phyloP scores from a whole-genome alignment of 2,329 filamentous ascomycete genomes.

The Diaporthe batatas region DNA sequence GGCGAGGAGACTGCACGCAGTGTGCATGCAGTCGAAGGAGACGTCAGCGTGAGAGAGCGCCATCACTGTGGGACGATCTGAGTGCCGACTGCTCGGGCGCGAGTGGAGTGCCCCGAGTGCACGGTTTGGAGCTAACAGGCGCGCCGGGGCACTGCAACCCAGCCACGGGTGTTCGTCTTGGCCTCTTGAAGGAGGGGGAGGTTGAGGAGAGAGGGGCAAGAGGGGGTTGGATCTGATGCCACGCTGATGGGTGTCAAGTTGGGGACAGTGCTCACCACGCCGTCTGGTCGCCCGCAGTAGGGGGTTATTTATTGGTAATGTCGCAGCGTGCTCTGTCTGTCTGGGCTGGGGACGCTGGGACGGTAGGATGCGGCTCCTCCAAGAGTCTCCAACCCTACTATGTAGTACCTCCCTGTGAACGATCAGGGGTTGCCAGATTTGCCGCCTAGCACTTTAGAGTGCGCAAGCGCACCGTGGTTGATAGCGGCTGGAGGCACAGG shows the following conservation, averaged over 20 bases:
- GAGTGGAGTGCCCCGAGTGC: slow-evolving; percentile 4
- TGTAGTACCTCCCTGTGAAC: neutral
- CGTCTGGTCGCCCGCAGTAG: neutral
- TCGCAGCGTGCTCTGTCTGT: neutral
- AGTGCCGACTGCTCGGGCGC: slow-evolving; percentile 12
- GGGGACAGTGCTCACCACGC: too few species aligned
- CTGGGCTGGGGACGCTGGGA: too few species aligned
- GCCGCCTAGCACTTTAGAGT: slow-evolving; percentile 21
- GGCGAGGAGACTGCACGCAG: neutral
- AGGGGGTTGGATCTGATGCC: neutral
- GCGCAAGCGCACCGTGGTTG: neutral
- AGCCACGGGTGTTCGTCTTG: neutral
- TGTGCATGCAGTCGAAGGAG: neutral
- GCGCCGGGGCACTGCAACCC: neutral
- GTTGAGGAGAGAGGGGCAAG: neutral
- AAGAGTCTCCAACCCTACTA: too few species aligned
- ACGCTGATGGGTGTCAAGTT: too few species aligned
- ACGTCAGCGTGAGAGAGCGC: neutral
- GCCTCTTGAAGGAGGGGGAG: neutral
- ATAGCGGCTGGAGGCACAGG: slow-evolving; percentile 5
- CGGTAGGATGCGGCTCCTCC: too few species aligned
- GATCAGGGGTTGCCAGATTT: neutral
- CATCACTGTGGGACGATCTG: neutral
- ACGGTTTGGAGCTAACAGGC: slow-evolving; percentile 15
- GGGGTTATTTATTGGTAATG: neutral